phyloP scores from a whole-genome alignment of 768 basidiomycete species.

The Lactarius psammicola region DNA sequence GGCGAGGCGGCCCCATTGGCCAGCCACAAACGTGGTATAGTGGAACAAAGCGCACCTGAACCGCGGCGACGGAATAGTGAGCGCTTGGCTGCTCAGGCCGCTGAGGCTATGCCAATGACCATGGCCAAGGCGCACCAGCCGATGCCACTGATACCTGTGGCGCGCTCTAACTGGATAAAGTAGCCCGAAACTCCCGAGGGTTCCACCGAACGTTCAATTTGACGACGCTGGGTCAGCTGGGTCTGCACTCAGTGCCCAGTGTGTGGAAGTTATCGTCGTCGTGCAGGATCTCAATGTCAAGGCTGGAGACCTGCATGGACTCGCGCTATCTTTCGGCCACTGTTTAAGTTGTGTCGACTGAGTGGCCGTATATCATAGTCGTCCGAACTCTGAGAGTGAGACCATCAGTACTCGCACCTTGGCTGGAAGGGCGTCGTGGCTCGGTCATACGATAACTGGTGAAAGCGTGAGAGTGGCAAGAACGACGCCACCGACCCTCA shows the following conservation, averaged over 20 bases:
- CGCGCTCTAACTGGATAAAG: not conserved
- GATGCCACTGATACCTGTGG: not conserved
- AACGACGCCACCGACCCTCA: not conserved
- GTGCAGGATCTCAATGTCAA: not conserved
- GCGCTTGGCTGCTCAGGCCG: not conserved
- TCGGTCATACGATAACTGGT: not conserved
- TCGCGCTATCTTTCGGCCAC: not conserved
- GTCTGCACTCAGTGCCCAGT: not conserved
- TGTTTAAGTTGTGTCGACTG: not conserved
- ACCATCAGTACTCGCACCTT: not conserved
- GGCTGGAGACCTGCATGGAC: not conserved
- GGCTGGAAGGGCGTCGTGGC: not conserved
- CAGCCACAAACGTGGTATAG: constrained; percentile 5
- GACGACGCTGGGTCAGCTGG: not conserved
- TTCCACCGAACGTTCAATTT: too few relatives aligned
- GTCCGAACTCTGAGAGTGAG: not conserved
- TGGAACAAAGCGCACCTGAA: not conserved
- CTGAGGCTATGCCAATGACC: not conserved
- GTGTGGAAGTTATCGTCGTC: not conserved
- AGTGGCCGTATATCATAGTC: not conserved
- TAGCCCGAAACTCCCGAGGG: too few relatives aligned
- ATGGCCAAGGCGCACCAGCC: not conserved
- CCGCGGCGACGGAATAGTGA: not conserved
- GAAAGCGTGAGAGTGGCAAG: not conserved
- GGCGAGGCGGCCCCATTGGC: not conserved